Conservation (phyloP, 2,329 filamentous ascomycete genomes). For the Eutypella sp. region DNA sequence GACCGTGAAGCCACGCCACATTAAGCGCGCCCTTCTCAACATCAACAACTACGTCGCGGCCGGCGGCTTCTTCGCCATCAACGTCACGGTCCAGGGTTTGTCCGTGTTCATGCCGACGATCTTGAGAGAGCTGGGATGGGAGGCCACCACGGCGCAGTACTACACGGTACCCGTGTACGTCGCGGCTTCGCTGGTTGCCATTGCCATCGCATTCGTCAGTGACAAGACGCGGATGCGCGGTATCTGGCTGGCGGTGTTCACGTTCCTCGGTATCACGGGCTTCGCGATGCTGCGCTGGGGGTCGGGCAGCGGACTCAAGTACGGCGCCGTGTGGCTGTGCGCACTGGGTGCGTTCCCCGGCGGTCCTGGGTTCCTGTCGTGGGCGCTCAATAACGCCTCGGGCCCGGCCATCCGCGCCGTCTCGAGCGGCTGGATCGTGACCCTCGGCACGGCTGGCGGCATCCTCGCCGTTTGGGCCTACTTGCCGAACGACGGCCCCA, state of each 20-base stretch:
- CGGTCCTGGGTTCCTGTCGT: slow-evolving; percentile 52
- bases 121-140: slow-evolving; percentile 37
- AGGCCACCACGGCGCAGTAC: slow-evolving; percentile 35
- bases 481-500: slow-evolving; percentile 37
- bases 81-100: slow-evolving; percentile 53
- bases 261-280: slow-evolving; percentile 40
- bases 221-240: slow-evolving; percentile 39
- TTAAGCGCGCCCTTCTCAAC: slow-evolving; percentile 47
- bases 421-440: slow-evolving; percentile 49
- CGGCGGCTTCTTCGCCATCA: slow-evolving; percentile 54
- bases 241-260: slow-evolving; percentile 34
- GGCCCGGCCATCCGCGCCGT: slow-evolving; percentile 53
- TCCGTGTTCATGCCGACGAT: slow-evolving; percentile 48
- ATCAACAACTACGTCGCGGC: slow-evolving; percentile 57
- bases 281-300: slow-evolving; percentile 48
- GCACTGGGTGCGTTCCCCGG: slow-evolving; percentile 53
- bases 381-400: slow-evolving; percentile 55
- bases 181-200: slow-evolving; percentile 33
- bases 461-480: slow-evolving; percentile 55
- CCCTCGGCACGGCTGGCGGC: slow-evolving; percentile 50
- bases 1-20: slow-evolving; percentile 41
- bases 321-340: slow-evolving; percentile 51
- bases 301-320: slow-evolving; percentile 27
- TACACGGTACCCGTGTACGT: slow-evolving; percentile 42
- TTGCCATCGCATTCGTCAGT: slow-evolving; percentile 33